phyloP scores from a whole-genome alignment of 2,329 filamentous ascomycete species.

The Aspergillus viridinutans region DNA sequence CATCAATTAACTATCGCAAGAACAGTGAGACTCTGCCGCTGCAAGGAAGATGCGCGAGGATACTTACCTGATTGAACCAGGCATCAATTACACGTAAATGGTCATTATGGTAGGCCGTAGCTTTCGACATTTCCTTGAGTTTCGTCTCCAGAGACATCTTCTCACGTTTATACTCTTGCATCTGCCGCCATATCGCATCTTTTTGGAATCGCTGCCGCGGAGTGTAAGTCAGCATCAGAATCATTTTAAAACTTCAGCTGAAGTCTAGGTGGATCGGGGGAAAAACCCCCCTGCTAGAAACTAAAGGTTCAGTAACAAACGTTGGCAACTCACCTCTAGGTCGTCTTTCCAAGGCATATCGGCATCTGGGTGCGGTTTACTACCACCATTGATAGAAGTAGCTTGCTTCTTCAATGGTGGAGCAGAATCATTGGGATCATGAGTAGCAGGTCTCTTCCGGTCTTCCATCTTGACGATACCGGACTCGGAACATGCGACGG shows the following conservation, averaged over 20 bases:
- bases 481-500: constrained; percentile 70
- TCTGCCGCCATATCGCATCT: constrained; percentile 93
- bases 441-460: constrained; percentile 88
- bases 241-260: constrained; percentile 14
- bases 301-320: constrained; percentile 10
- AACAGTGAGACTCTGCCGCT: constrained; percentile 12
- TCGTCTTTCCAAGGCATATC: constrained; percentile 69
- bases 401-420: constrained; percentile 91
- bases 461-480: constrained; percentile 96
- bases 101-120: constrained; percentile 80
- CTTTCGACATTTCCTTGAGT: constrained; percentile 74
- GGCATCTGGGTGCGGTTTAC: constrained; percentile 60
- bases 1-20: constrained; percentile 41
- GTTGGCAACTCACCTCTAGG: constrained; percentile 59
- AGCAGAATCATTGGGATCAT: constrained; percentile 74
- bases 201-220: constrained; percentile 75
- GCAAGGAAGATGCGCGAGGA: not conserved
- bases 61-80: constrained; percentile 86
- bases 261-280: not conserved
- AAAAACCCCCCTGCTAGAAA: not conserved
- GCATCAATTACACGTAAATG: constrained; percentile 85
- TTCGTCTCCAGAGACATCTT: constrained; percentile 75
- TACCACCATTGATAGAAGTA: constrained; percentile 67
- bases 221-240: constrained; percentile 29
- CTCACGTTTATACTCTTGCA: constrained; percentile 96